These are phyloP conservation scores for Gliomastix tumulicola DNA, from an alignment of 2,329 filamentous ascomycete species.

Conservation along the genomic window DNA sequence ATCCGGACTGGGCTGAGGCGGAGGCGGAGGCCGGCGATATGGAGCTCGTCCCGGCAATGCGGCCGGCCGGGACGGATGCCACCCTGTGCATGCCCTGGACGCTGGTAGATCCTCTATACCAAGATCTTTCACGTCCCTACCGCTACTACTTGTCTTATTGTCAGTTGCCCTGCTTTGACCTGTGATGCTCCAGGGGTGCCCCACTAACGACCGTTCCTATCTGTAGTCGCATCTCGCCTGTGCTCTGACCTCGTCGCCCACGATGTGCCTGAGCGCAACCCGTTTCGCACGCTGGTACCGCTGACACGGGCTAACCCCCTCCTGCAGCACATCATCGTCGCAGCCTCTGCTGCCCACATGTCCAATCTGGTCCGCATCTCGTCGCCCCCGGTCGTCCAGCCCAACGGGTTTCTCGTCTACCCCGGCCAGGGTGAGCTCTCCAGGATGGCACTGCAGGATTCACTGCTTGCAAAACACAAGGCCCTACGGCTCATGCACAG, in stretches of 20 bases:
- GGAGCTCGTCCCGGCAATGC: slow-evolving; percentile 15
- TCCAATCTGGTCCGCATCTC: slow-evolving; percentile 30
- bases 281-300: slow-evolving; percentile 36
- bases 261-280: slow-evolving; percentile 35
- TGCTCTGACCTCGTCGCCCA: slow-evolving; percentile 45
- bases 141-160: slow-evolving; percentile 34
- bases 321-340: slow-evolving; percentile 38
- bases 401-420: slow-evolving; percentile 4
- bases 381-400: slow-evolving; percentile 10
- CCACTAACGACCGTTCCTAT: slow-evolving; percentile 1
- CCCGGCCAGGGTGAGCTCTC: slow-evolving; percentile 11
- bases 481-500: slow-evolving; percentile 32
- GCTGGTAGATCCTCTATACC: slow-evolving; percentile 34
- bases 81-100: slow-evolving; percentile 18
- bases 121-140: slow-evolving; percentile 45
- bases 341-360: slow-evolving; percentile 40
- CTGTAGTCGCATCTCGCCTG: slow-evolving; percentile 38
- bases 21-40: slow-evolving; percentile 5
- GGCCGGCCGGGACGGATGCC: neutral
- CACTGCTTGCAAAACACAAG: slow-evolving; percentile 36
- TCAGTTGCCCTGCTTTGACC: slow-evolving; percentile 13
- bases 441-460: slow-evolving; percentile 28
- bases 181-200: neutral
- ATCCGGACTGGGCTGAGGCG: too few relatives aligned
- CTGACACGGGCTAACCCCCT: slow-evolving; percentile 31